Evolutionary conservation across 2,329 filamentous ascomycete species (phyloP).

Genomic region (Onygenales sp.): DNA sequence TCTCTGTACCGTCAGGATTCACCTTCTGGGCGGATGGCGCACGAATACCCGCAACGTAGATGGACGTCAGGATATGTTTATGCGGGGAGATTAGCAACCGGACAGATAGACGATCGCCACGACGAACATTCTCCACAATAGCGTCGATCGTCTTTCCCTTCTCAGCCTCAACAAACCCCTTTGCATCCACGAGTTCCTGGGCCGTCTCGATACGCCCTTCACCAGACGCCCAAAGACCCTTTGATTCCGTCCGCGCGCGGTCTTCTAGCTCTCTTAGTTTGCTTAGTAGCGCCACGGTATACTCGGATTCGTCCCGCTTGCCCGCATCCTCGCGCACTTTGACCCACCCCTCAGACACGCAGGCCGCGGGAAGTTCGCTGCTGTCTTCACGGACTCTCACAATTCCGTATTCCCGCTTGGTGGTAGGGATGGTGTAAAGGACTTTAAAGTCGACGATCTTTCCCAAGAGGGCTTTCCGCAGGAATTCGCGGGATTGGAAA

Average conservation of each 20-base stretch:
- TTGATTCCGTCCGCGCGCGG: constrained; percentile 66
- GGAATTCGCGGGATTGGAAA: constrained; percentile 89
- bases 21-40: constrained; percentile 82
- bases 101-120: constrained; percentile 80
- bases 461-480: constrained; percentile 74
- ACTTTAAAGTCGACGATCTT: constrained; percentile 79
- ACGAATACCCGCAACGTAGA: constrained; percentile 79
- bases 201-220: constrained; percentile 61
- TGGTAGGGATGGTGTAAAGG: constrained; percentile 75
- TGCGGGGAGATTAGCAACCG: constrained; percentile 70
- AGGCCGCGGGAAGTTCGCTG: constrained; percentile 66
- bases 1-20: constrained; percentile 68
- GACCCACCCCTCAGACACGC: constrained; percentile 81
- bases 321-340: constrained; percentile 92
- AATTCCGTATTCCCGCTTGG: constrained; percentile 76
- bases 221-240: constrained; percentile 69
- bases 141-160: constrained; percentile 79
- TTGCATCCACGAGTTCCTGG: constrained; percentile 70
- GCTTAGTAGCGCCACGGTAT: constrained; percentile 60
- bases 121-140: constrained; percentile 83
- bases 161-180: constrained; percentile 67
- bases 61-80: constrained; percentile 81
- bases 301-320: constrained; percentile 71
- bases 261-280: constrained; percentile 68
- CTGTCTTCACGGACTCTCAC: constrained; percentile 53